Evolutionary conservation across 2,329 filamentous ascomycete species (phyloP), one percentile per base, ranked within the genome.

Genomic region (Colletotrichum tamarilloi): DNA sequence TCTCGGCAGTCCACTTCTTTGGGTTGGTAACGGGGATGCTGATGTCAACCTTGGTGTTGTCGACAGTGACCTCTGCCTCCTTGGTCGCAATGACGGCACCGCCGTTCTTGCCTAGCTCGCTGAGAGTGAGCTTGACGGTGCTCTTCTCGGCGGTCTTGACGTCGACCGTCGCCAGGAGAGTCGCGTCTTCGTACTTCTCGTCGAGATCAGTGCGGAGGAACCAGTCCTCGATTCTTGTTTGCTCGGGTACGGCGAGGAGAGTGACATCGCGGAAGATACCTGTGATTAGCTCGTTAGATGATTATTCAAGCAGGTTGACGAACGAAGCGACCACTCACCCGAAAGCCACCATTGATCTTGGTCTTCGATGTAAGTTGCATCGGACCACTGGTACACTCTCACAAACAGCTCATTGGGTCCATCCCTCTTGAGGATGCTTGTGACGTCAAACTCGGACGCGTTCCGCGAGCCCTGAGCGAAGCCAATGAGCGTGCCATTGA

Each of bases 381-480:
- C 91, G 12, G 87, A 93, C 85, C 89, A 93, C 77, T 93, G 91
- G 75, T 94, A 94, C 0, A 94, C 92, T n/a, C 87, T 85, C 1
- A 94, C 90, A 11, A 87, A 85, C 1, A 94, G 78, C 55, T 85
- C 85, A 74, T 93, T 93, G 46, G 81, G 78, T 3, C 77, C 83
- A 5, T 81, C 80, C 7, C 79, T 75, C 22, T 75, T 81, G 19
- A 90, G 80, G 49, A 85, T 80, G 0, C 82, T 76, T 0, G 90
- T 91, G 14, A 94, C 83, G 74, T 94, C 92, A 76, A 93, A 94
- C 77, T 94, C 92, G 8, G 90, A 87, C 0, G 92, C 86, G 76
- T 94, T 94, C 49, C 92, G 85, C 11, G 89, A 89, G 0, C 92
- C 92, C 77, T 94, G 92, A 3, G 89, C 89, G 77, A 94, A 94